These are phyloP conservation scores for Cladosporium colombiae DNA, from an alignment of 2,329 filamentous ascomycete species.

Conservation along the genomic window DNA sequence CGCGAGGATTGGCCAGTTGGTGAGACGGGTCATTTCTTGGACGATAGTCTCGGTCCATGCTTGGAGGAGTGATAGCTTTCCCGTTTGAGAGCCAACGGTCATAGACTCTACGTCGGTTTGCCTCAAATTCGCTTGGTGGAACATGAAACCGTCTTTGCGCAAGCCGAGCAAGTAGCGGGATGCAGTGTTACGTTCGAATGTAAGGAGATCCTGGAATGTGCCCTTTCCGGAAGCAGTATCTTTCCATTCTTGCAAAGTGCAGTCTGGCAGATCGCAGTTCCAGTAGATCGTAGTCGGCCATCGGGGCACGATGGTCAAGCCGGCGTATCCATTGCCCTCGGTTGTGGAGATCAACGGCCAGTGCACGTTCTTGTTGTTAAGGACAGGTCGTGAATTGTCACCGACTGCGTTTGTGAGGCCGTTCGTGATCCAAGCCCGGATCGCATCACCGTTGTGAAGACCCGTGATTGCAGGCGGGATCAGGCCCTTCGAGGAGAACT, in stretches of 20 bases:
- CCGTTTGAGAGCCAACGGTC: constrained; percentile 51
- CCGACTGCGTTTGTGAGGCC: constrained; percentile 61
- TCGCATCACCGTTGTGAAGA: constrained; percentile 62
- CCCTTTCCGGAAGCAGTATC: constrained; percentile 58
- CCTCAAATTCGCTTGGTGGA: constrained; percentile 64
- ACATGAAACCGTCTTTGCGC: constrained; percentile 60
- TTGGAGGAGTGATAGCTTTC: constrained; percentile 56
- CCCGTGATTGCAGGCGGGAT: constrained; percentile 61
- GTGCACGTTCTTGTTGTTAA: constrained; percentile 57
- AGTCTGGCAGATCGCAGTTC: constrained; percentile 60
- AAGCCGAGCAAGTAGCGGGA: constrained; percentile 59
- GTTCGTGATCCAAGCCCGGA: constrained; percentile 60
- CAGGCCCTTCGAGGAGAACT: constrained; percentile 56
- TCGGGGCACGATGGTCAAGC: constrained; percentile 59
- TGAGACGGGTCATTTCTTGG: constrained; percentile 56
- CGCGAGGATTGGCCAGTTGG: constrained; percentile 56
- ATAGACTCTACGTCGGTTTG: constrained; percentile 50
- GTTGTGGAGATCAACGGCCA: constrained; percentile 58
- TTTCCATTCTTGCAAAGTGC: constrained; percentile 63
- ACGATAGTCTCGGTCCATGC: constrained; percentile 58
- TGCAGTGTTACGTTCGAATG: constrained; percentile 54
- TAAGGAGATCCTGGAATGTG: constrained; percentile 54
- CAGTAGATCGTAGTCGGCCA: constrained; percentile 66
- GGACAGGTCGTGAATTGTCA: constrained; percentile 60
- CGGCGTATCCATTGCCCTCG: constrained; percentile 55